Conservation (phyloP, 768 basidiomycete genomes). For the Gautieria morchelliformis region DNA sequence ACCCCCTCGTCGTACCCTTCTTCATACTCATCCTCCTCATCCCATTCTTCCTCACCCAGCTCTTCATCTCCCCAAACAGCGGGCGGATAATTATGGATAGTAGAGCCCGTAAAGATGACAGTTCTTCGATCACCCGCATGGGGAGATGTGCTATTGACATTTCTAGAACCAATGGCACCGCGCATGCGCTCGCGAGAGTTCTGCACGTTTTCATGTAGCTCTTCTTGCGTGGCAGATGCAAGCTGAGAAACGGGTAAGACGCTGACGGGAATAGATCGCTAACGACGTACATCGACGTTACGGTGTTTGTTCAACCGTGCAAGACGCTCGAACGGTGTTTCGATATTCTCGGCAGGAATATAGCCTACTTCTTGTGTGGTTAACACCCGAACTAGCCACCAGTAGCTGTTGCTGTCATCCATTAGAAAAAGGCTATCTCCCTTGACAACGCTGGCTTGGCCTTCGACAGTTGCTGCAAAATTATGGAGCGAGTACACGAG, state of each 20-base stretch:
- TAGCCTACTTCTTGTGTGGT: slow-evolving; percentile 99
- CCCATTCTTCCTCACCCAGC: slow-evolving; percentile 44
- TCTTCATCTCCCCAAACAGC: slow-evolving; percentile 79
- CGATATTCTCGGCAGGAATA: slow-evolving; percentile 98
- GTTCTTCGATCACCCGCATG: slow-evolving; percentile 27
- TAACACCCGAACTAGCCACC: slow-evolving; percentile 98
- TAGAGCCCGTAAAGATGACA: slow-evolving; percentile 65
- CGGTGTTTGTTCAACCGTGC: slow-evolving; percentile 94
- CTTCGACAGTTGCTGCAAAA: slow-evolving; percentile 96
- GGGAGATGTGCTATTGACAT: slow-evolving; percentile 14
- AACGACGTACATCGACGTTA: slow-evolving; percentile 79
- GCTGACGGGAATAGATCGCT: background rate
- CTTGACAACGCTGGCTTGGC: slow-evolving; percentile 97
- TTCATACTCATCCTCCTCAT: slow-evolving; percentile 58
- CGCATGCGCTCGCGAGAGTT: slow-evolving; percentile 46
- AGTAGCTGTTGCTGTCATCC: slow-evolving; percentile 98
- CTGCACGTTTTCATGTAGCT: slow-evolving; percentile 45
- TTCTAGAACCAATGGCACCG: slow-evolving; percentile 14
- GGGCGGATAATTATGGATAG: slow-evolving; percentile 68
- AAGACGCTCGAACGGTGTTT: slow-evolving; percentile 93
- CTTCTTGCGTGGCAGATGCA: slow-evolving; percentile 64
- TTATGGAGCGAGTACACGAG: slow-evolving; percentile 90
- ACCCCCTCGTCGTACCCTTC: slow-evolving; percentile 60
- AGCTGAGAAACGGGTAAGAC: slow-evolving; percentile 34
- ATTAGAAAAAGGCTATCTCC: slow-evolving; percentile 93